These are phyloP conservation scores for Ehretia macrophylla DNA, from an alignment of 257 asterid species.

Conservation along the genomic window DNA sequence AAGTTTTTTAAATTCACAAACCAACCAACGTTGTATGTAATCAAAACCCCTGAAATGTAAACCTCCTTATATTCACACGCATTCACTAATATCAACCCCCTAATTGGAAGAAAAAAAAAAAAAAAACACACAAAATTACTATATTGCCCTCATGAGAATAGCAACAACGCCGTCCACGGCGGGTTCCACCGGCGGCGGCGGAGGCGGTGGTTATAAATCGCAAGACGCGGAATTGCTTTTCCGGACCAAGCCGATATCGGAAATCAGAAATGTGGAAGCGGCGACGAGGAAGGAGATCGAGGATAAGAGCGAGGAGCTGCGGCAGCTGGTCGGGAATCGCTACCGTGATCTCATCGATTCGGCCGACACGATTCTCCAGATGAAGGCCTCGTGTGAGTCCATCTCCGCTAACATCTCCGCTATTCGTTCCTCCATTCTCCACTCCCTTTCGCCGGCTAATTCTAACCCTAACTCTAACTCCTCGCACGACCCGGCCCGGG, in stretches of 20 bases:
- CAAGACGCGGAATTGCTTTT: conserved; percentile 90
- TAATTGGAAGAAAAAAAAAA: too few species aligned
- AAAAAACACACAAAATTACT: not conserved
- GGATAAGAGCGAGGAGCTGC: conserved; percentile 91
- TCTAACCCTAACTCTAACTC: conserved; percentile 49
- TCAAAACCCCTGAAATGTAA: not conserved
- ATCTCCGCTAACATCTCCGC: conserved; percentile 70
- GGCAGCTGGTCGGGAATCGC: conserved; percentile 88
- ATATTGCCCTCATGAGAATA: conserved; percentile 20
- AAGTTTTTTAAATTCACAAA: not conserved
- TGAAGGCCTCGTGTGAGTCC: conserved; percentile 87
- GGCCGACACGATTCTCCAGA: conserved; percentile 85
- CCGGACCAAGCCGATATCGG: conserved; percentile 84
- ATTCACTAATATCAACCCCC: not conserved
- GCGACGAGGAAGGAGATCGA: conserved; percentile 89
- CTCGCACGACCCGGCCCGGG: conserved; percentile 42
- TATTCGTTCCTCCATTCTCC: conserved; percentile 54
- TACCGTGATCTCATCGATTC: conserved; percentile 98
- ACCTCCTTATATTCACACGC: not conserved
- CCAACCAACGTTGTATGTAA: too few species aligned
- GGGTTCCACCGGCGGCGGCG: not conserved
- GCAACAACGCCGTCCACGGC: conserved; percentile 11
- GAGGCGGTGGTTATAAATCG: conserved; percentile 49
- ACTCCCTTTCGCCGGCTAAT: conserved; percentile 61
- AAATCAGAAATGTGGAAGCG: conserved; percentile 81